Evolutionary conservation across 192 early-diverging fungal genomes (phyloP).

Genomic region (Backusella parvicylindrica): DNA sequence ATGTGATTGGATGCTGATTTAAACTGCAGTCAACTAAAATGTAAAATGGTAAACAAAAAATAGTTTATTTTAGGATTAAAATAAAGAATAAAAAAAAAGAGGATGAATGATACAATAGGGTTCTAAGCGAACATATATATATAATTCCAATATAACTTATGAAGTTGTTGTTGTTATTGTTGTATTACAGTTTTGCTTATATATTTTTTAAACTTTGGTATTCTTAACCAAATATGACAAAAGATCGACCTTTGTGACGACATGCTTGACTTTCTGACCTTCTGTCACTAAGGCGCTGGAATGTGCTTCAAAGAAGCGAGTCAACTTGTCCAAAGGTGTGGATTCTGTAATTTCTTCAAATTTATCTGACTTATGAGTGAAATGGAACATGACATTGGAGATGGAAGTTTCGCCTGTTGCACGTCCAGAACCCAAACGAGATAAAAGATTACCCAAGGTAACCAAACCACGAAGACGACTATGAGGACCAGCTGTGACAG

Average conservation of each 20-base stretch:
- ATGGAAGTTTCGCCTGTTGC: conserved; percentile 67
- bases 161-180: not conserved
- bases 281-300: conserved; percentile 86
- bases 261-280: conserved; percentile 67
- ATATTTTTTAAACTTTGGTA: conserved; percentile 4
- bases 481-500: conserved; percentile 77
- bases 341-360: conserved; percentile 88
- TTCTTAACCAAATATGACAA: conserved; percentile 72
- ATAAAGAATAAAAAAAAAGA: no score
- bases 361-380: conserved; percentile 59
- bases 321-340: conserved; percentile 81
- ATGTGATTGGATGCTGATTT: not conserved
- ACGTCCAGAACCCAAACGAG: conserved; percentile 70
- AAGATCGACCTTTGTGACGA: conserved; percentile 94
- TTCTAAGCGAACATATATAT: no score
- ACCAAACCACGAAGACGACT: conserved; percentile 73
- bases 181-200: no score
- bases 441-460: conserved; percentile 63
- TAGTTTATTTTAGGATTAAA: no score
- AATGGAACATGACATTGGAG: conserved; percentile 77
- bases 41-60: no score
- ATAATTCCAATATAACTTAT: not conserved
- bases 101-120: no score
- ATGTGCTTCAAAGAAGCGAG: conserved; percentile 90
- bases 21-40: not conserved